Evolutionary conservation across 202 grass and related monocot species (phyloP), one percentile per base, ranked within the genome.

Genomic region (Setaria viridis): DNA sequence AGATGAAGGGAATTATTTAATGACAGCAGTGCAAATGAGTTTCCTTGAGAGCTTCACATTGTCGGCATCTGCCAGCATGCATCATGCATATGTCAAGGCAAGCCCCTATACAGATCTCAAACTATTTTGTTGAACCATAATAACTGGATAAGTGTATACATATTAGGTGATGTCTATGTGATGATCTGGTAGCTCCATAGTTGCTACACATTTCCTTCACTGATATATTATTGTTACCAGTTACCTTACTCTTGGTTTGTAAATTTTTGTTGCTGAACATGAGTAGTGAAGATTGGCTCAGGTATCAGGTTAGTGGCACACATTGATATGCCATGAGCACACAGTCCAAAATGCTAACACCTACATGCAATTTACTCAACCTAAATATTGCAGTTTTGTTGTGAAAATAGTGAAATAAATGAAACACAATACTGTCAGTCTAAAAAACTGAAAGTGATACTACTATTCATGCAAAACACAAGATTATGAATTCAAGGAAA

Each of bases 391-490:
- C 0, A 2, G 46, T 45, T 58, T 60, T 72, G 9, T 17, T 60
- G 15, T 60, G 5, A 80, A 48, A 33, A 42, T 39, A 67, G 16
- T 65, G 11, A 50, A 50, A 34, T 62, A 65, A 49, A 32, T 13
- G 32, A 56, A 9, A 68, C 6, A 41, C 35, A 55, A 29, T 69
- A 67, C n/a, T 19, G 50, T 55, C 32, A 80, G 1, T 81, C 34
- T 20, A 56, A 10, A 29, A 32, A 65, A 50, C 21, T 20, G 9
- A 65, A 79, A 79, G 9, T 62, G 46, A 64, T 33, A 53, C 2
- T 65, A 60, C 62, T 72, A 68, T 78, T 67, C 62, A 81, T 47
- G 59, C 50, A 53, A 75, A 81, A 65, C 45, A 62, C 4, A 42
- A 3, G 11, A 67, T 15, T 35, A 56, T 63, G 60, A 63, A 1